Conservation (phyloP, 2,329 filamentous ascomycete genomes). For the Fusarium aywerte region DNA sequence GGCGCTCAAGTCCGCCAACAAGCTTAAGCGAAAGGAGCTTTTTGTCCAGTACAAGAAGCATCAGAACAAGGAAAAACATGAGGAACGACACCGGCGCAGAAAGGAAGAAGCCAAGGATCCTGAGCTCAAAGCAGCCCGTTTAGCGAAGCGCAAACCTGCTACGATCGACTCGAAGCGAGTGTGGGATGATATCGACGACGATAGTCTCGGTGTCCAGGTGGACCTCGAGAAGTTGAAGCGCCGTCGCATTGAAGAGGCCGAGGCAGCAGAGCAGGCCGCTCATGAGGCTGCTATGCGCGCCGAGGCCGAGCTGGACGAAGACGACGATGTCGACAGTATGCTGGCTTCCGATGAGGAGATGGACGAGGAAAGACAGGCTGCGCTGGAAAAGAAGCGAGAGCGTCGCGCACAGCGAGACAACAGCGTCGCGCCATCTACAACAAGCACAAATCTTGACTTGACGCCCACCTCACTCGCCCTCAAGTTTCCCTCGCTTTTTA, state of each 20-base stretch:
- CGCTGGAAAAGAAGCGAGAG: constrained; percentile 57
- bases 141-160: constrained; percentile 80
- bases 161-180: constrained; percentile 89
- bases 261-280: constrained; percentile 62
- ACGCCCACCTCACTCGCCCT: constrained; percentile 68
- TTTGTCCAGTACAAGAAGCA: constrained; percentile 84
- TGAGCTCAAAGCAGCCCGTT: constrained; percentile 74
- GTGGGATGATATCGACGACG: constrained; percentile 82
- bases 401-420: constrained; percentile 59
- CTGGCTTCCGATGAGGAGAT: constrained; percentile 71
- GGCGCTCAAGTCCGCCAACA: constrained; percentile 72
- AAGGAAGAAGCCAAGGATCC: constrained; percentile 89
- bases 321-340: constrained; percentile 81
- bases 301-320: constrained; percentile 55
- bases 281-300: constrained; percentile 54
- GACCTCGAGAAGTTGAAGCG: constrained; percentile 70
- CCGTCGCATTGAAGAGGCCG: constrained; percentile 64
- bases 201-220: constrained; percentile 65
- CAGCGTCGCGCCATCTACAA: constrained; percentile 67
- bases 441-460: constrained; percentile 71
- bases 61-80: constrained; percentile 77
- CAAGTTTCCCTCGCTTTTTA: constrained; percentile 72
- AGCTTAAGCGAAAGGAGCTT: constrained; percentile 79
- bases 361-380: constrained; percentile 59
- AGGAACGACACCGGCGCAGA: constrained; percentile 80